Percentiles rank a stretch among this genome's conserved stretches.
Conservation (phyloP, 441 rosid genomes). For the Populus trichocarpa region DNA sequence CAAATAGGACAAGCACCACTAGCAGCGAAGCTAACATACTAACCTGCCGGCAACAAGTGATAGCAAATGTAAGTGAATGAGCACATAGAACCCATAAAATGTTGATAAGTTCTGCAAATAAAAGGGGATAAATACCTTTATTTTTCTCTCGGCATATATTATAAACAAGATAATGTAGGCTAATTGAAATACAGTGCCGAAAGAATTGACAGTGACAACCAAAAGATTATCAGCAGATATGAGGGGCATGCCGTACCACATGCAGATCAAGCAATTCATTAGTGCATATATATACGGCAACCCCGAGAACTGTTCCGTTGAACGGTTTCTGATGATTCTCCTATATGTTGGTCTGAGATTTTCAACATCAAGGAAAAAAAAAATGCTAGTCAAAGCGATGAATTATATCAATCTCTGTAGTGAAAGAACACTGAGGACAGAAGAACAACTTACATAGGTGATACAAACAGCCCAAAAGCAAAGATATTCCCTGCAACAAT, state of each 20-base stretch:
- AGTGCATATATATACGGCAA: conserved; percentile 59
- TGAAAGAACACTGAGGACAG: too few species aligned
- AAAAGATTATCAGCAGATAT: conserved; percentile 36
- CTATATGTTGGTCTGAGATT: conserved; percentile 57
- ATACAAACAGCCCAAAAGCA: conserved; percentile 55
- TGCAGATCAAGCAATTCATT: conserved; percentile 59
- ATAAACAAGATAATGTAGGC: conserved; percentile 46
- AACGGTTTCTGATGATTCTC: conserved; percentile 54
- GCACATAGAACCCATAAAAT: neutral
- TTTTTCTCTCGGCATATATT: conserved; percentile 32
- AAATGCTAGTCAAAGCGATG: too few species aligned
- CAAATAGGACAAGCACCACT: conserved; percentile 31
- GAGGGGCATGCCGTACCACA: conserved; percentile 62
- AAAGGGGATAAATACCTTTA: conserved; percentile 31
- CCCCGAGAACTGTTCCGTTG: conserved; percentile 72
- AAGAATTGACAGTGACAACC: conserved; percentile 55
- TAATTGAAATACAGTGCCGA: conserved; percentile 55
- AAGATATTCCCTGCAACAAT: conserved; percentile 55
- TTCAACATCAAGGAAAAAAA: neutral
- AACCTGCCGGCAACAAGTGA: conserved; percentile 33
- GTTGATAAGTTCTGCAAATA: too few species aligned
- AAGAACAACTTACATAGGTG: conserved; percentile 51
- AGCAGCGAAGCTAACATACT: conserved; percentile 43
- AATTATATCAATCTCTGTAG: neutral
- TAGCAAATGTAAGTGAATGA: neutral